Evolutionary conservation across 2,329 filamentous ascomycete genomes (phyloP), one percentile per base, ranked within the genome.

Genomic region (Exserohilum rostratum): DNA sequence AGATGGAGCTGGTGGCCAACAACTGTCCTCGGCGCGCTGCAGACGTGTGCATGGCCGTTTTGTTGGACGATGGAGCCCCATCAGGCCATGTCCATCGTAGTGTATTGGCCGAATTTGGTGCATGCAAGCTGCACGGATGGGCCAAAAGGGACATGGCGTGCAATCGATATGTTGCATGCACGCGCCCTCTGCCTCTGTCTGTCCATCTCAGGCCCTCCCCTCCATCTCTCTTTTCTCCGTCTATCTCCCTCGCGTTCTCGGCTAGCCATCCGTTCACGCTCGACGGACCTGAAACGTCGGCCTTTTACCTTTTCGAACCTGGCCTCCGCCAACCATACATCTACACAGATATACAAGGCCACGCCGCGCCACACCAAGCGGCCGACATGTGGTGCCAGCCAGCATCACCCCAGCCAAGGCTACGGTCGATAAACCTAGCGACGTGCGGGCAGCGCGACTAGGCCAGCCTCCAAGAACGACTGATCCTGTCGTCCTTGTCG

Each of bases 91-190:
- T 30, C 34, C 22, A 25, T 25, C 4, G 22, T 7, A 25, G 22
- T 25, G 22, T 25, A 7, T 25, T 25, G 22, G 22, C 22, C 22
- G 22, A 5, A 25, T 25, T 25, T 4, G 22, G 22, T 25, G 22
- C 22, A 25, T 25, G 22, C 22, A 25, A 25, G 22, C 58, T 54
- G 53, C 51, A 56, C 39, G 46, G 17, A 31, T 50, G 50, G 25
- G 55, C 55, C 12, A 58, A 55, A 57, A 46, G 45, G 59, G 51
- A 12, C 35, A 51, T 37, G 20, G 47, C 30, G 33, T 46, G 53
- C 57, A 57, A 55, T 62, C 57, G 59, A 62, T 62, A 60, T 35
- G 45, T 42, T 50, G 50, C 48, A 50, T 42, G 52, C 49, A 53
- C 51, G 51, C 55, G 55, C 55, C 31, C 46, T 45, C 31, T n/a